A percentile compares a stretch with the other conserved stretches of the same genome.
These are phyloP conservation scores for Saccharomycopsis guyanensis DNA, from an alignment of 805 yeast species.

Conservation along the genomic window DNA sequence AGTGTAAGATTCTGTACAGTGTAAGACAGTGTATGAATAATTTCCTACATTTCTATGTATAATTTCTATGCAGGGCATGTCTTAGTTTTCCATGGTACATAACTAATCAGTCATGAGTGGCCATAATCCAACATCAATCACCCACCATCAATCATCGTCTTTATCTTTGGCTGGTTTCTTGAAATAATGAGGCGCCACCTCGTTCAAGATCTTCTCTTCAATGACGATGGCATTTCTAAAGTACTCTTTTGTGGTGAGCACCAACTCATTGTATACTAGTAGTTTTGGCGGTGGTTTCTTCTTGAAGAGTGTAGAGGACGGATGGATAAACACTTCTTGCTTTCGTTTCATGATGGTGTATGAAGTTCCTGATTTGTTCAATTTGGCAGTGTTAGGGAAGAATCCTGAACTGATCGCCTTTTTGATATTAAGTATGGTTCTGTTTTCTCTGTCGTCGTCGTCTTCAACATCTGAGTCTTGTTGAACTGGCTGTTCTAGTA, in stretches of 20 bases:
- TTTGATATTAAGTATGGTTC: conserved; percentile 32
- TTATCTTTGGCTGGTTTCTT: conserved; percentile 9
- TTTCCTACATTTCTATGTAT: no score
- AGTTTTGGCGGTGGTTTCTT: conserved; percentile 66
- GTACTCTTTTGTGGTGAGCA: conserved; percentile 79
- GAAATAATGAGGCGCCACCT: conserved; percentile 58
- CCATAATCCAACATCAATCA: no score
- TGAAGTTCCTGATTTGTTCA: conserved; percentile 54
- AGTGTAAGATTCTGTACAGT: no score
- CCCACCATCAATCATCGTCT: not conserved
- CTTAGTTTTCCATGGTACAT: no score
- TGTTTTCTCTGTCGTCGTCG: conserved; percentile 18
- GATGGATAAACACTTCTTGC: conserved; percentile 75
- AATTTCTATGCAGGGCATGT: no score
- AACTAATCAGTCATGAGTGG: no score
- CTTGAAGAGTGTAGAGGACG: conserved; percentile 65
- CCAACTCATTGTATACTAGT: conserved; percentile 74
- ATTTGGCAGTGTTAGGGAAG: conserved; percentile 56
- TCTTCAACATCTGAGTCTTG: conserved; percentile 25
- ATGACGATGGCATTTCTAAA: conserved; percentile 75
- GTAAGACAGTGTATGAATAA: no score
- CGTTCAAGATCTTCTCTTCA: conserved; percentile 59
- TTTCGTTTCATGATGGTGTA: conserved; percentile 58
- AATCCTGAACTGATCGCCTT: conserved; percentile 60
- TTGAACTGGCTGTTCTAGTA: conserved; percentile 21